Evolutionary conservation across 1,284 basidiomycete genomes (phyloP).

Genomic region (Peniophora sp.): DNA sequence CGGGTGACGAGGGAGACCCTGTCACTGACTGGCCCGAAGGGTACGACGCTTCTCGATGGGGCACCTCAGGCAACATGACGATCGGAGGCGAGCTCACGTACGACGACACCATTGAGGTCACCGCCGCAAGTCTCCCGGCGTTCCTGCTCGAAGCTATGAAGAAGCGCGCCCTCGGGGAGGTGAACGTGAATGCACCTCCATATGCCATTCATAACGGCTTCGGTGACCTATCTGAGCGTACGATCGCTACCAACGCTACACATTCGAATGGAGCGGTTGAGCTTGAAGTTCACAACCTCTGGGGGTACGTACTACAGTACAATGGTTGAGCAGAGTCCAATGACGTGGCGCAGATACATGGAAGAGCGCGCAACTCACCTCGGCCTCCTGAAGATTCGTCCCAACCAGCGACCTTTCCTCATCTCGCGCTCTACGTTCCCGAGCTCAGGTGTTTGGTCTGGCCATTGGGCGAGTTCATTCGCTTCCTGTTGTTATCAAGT

Average conservation of each 20-base stretch:
- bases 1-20: constrained; percentile 42
- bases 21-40: constrained; percentile 56
- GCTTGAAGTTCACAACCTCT: constrained; percentile 59
- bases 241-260: constrained; percentile 56
- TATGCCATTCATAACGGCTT: constrained; percentile 68
- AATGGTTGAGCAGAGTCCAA: too few species aligned
- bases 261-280: constrained; percentile 47
- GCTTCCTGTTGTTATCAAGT: neutral
- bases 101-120: constrained; percentile 12
- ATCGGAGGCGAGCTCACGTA: constrained; percentile 60
- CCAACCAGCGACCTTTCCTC: constrained; percentile 55
- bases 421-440: constrained; percentile 41
- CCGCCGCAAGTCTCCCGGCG: neutral
- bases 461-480: constrained; percentile 17
- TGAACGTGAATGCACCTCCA: constrained; percentile 49
- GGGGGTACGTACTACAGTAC: constrained; percentile 32
- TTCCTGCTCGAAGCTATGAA: neutral
- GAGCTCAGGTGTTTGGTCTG: constrained; percentile 14
- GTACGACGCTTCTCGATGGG: constrained; percentile 55
- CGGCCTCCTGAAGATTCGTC: constrained; percentile 41
- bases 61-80: constrained; percentile 68
- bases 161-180: constrained; percentile 35
- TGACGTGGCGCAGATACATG: constrained; percentile 28
- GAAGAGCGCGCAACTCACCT: constrained; percentile 53
- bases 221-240: constrained; percentile 38